These are phyloP conservation scores for Colletotrichum zoysiae DNA, from an alignment of 2,329 filamentous ascomycete species.

Conservation along the genomic window DNA sequence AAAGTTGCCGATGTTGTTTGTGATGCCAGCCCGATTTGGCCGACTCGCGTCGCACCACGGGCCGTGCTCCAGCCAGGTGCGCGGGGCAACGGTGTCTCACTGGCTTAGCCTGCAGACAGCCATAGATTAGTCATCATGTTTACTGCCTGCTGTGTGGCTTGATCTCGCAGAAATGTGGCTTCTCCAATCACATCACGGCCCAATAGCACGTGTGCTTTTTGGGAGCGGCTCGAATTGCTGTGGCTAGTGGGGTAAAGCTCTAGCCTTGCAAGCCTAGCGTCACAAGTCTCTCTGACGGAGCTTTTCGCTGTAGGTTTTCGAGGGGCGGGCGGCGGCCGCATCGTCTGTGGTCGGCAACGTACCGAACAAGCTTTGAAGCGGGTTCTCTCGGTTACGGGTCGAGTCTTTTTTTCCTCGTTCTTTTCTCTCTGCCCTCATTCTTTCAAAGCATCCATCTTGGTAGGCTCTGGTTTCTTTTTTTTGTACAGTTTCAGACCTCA, in stretches of 20 bases:
- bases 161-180: neutral
- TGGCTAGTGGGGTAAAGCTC: conserved; percentile 36
- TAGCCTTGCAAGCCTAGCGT: conserved; percentile 28
- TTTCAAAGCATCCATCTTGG: neutral
- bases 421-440: conserved; percentile 8
- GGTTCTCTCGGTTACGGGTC: conserved; percentile 31
- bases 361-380: conserved; percentile 40
- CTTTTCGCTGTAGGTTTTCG: conserved; percentile 15
- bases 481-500: neutral
- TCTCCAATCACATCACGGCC: conserved; percentile 17
- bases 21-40: conserved; percentile 29
- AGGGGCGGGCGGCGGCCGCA: conserved; percentile 28
- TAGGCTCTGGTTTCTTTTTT: conserved; percentile 12
- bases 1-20: conserved; percentile 31
- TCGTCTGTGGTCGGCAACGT: conserved; percentile 18
- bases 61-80: conserved; percentile 33
- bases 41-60: conserved; percentile 32
- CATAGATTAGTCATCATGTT: conserved; percentile 18
- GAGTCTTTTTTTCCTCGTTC: conserved; percentile 2
- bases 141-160: neutral
- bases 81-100: conserved; percentile 35
- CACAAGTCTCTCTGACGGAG: conserved; percentile 31
- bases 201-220: conserved; percentile 25
- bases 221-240: conserved; percentile 13
- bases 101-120: neutral